phyloP scores from a whole-genome alignment of 2,329 filamentous ascomycete species.

The Chaetomiaceae sp. region DNA sequence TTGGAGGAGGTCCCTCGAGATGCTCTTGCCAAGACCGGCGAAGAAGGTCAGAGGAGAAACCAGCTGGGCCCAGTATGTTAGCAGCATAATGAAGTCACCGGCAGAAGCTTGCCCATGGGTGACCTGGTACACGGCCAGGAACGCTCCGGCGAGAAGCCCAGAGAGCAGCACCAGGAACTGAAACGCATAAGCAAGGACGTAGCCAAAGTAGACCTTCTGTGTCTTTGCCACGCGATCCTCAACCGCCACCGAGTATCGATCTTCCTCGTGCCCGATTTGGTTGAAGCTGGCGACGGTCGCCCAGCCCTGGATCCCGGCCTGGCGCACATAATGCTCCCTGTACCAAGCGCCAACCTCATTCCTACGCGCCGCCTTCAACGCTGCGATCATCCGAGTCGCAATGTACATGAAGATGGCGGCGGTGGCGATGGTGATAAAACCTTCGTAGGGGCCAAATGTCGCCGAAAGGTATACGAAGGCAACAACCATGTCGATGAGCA shows the following conservation, averaged over 20 bases:
- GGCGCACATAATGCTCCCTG: constrained; percentile 52
- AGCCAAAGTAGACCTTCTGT: constrained; percentile 40
- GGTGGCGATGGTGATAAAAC: constrained; percentile 57
- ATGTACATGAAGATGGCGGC: constrained; percentile 53
- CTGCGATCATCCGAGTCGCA: constrained; percentile 48
- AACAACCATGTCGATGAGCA: constrained; percentile 56
- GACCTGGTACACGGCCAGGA: constrained; percentile 61
- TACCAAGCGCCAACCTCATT: constrained; percentile 50
- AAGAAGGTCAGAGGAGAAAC: constrained; percentile 70
- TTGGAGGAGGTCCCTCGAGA: constrained; percentile 54
- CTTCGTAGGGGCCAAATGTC: constrained; percentile 57
- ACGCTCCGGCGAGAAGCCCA: constrained; percentile 62
- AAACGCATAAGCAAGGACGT: constrained; percentile 50
- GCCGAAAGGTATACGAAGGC: constrained; percentile 57
- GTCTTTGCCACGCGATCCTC: constrained; percentile 36
- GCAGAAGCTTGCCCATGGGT: constrained; percentile 55
- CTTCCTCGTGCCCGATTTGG: constrained; percentile 53
- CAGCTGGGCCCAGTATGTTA: constrained; percentile 71
- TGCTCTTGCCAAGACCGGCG: constrained; percentile 50
- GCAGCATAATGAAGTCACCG: constrained; percentile 65
- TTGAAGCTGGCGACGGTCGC: constrained; percentile 58
- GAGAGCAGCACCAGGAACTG: constrained; percentile 62
- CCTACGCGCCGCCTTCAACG: constrained; percentile 46
- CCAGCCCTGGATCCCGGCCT: constrained; percentile 56
- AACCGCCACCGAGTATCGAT: constrained; percentile 50